Percentiles rank a stretch among this genome's conserved stretches.
Conservation (phyloP, 306 rosid genomes). For the Casuarina cunninghamiana region DNA sequence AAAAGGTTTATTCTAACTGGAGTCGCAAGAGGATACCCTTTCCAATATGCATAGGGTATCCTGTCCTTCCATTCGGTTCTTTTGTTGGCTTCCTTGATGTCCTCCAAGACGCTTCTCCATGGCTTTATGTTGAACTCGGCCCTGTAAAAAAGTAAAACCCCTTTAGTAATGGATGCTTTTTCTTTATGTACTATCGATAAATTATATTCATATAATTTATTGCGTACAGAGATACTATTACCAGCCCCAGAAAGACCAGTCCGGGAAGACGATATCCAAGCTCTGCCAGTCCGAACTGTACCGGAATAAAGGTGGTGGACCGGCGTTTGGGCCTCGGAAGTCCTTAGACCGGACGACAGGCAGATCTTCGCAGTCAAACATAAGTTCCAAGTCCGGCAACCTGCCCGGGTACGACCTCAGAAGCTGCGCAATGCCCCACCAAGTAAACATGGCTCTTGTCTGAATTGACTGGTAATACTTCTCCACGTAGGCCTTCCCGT, state of each 20-base stretch:
- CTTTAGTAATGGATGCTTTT: no score
- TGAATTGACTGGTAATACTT: constrained; percentile 57
- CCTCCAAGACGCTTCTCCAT: constrained; percentile 52
- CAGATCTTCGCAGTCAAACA: constrained; percentile 78
- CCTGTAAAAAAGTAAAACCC: constrained; percentile 36
- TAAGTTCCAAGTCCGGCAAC: constrained; percentile 71
- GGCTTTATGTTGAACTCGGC: constrained; percentile 79
- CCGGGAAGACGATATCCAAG: constrained; percentile 81
- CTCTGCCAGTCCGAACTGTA: constrained; percentile 56
- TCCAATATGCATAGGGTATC: constrained; percentile 83
- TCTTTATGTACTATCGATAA: no score
- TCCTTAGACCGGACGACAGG: constrained; percentile 44
- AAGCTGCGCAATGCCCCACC: constrained; percentile 82
- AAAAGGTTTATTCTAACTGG: constrained; percentile 57
- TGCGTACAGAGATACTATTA: constrained; percentile 15
- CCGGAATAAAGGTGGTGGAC: constrained; percentile 66
- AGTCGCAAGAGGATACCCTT: constrained; percentile 74
- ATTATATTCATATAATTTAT: no score
- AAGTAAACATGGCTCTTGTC: constrained; percentile 63
- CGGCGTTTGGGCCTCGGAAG: constrained; percentile 31
- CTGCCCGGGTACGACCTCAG: constrained; percentile 59
- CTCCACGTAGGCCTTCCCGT: constrained; percentile 63
- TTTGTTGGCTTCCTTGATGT: constrained; percentile 67
- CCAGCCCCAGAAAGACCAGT: constrained; percentile 99
- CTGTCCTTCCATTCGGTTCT: constrained; percentile 70